Percentiles rank a stretch among this genome's conserved stretches.
Evolutionary conservation across 768 basidiomycete species (phyloP).

Genomic region (Termitomyces sp.): DNA sequence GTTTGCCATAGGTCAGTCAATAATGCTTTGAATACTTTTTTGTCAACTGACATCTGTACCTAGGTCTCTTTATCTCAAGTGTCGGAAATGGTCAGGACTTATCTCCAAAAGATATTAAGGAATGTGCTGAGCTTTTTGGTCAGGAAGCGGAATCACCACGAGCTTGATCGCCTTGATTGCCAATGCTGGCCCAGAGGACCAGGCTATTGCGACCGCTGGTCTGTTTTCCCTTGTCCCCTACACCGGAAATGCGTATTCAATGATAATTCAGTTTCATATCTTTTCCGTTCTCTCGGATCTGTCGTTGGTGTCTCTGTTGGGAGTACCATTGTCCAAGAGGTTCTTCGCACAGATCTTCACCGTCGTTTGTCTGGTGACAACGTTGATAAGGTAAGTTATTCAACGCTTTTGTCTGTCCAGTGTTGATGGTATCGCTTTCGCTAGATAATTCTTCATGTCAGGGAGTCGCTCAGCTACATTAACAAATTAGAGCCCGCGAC

Average conservation of each 20-base stretch:
- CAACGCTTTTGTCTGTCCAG: no score
- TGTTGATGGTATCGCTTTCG: background rate
- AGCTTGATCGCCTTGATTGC: slow-evolving; percentile 57
- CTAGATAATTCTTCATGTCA: slow-evolving; percentile 43
- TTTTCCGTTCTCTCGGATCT: slow-evolving; percentile 59
- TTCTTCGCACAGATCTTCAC: slow-evolving; percentile 38
- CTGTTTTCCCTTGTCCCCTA: slow-evolving; percentile 5
- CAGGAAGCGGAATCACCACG: slow-evolving; percentile 49
- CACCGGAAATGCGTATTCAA: background rate
- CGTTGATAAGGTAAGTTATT: slow-evolving; percentile 44
- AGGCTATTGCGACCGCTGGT: slow-evolving; percentile 47
- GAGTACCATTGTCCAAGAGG: slow-evolving; percentile 50
- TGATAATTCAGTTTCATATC: slow-evolving; percentile 43
- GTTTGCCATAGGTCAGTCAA: slow-evolving; percentile 34
- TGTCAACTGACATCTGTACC: background rate
- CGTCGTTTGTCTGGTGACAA: slow-evolving; percentile 35
- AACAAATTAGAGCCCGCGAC: slow-evolving; percentile 35
- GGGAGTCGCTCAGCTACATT: slow-evolving; percentile 43
- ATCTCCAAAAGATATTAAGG: no score
- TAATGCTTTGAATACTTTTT: background rate
- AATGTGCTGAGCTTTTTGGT: background rate
- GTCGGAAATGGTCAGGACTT: slow-evolving; percentile 32
- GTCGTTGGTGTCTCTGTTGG: slow-evolving; percentile 53
- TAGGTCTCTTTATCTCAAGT: slow-evolving; percentile 29
- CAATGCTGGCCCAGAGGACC: slow-evolving; percentile 50